phyloP scores from a whole-genome alignment of 768 basidiomycete species.

The Tylopilus plumbeoviolaceoides region DNA sequence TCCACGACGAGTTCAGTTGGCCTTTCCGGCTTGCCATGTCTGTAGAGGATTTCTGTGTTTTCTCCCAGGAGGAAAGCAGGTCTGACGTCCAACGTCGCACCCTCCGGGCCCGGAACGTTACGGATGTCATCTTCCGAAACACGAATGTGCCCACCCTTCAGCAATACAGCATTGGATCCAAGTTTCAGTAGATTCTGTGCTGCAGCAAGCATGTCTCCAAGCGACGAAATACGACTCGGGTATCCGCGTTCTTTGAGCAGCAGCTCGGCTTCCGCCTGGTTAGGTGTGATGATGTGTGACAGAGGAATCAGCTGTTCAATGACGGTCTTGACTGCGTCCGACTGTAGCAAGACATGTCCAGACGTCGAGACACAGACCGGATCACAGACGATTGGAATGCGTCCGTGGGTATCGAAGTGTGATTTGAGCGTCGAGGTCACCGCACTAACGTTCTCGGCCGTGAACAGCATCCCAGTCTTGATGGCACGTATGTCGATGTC shows the following conservation, averaged over 20 bases:
- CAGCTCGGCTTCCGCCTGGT: constrained; percentile 74
- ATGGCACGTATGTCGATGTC: constrained; percentile 72
- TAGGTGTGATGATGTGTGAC: constrained; percentile 75
- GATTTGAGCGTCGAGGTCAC: constrained; percentile 49
- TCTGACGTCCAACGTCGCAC: constrained; percentile 34
- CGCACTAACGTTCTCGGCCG: constrained; percentile 47
- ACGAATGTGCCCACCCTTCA: constrained; percentile 83
- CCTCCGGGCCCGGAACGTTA: constrained; percentile 24
- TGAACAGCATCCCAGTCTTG: constrained; percentile 89
- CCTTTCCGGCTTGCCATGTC: constrained; percentile 1
- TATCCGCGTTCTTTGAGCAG: constrained; percentile 44
- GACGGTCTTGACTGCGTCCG: constrained; percentile 59
- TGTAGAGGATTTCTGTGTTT: constrained; percentile 61
- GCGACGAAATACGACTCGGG: constrained; percentile 33
- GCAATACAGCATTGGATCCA: constrained; percentile 56
- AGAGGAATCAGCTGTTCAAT: constrained; percentile 66
- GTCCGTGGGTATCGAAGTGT: constrained; percentile 31
- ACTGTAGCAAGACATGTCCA: constrained; percentile 71
- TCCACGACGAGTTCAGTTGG: constrained; percentile 53
- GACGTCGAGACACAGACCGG: constrained; percentile 92
- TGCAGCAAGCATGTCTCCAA: constrained; percentile 60
- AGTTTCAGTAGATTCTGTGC: constrained; percentile 44
- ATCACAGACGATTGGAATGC: constrained; percentile 70
- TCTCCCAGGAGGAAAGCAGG: constrained; percentile 46
- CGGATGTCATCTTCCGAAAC: constrained; percentile 45